A percentile compares a stretch with the other conserved stretches of the same genome.
Conservation (phyloP, 768 basidiomycete species). For the Leucocoprinus leucothites region DNA sequence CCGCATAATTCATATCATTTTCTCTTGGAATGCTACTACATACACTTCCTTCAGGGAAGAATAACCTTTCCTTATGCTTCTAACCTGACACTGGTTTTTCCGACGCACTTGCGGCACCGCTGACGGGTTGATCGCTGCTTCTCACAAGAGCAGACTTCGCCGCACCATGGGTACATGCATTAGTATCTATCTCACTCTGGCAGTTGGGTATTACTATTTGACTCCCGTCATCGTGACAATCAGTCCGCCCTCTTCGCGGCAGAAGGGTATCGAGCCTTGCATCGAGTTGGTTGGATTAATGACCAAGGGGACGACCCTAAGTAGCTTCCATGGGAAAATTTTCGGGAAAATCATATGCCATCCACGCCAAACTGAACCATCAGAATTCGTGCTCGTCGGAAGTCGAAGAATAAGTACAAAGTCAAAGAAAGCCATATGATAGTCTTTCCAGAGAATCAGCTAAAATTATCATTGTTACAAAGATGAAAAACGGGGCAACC, state of each 20-base stretch:
- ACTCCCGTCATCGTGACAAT: constrained; percentile 6
- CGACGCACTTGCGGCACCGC: constrained; percentile 3
- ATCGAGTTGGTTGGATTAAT: background rate
- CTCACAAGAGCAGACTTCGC: background rate
- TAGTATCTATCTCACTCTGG: background rate
- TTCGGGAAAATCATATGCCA: background rate
- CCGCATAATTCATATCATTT: background rate
- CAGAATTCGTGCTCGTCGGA: background rate
- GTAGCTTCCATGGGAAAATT: background rate
- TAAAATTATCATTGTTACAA: background rate
- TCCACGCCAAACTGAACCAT: background rate
- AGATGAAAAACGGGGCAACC: background rate
- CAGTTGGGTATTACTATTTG: background rate
- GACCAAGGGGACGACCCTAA: background rate
- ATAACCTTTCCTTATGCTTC: constrained; percentile 4
- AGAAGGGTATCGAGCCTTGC: background rate
- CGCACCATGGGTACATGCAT: background rate
- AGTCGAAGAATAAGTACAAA: background rate
- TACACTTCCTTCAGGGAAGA: background rate
- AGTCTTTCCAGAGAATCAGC: background rate
- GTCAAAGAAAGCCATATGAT: background rate
- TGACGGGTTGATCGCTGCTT: background rate
- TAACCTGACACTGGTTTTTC: background rate
- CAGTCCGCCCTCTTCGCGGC: constrained; percentile 3
- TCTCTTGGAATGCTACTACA: background rate